Percentiles rank a stretch among this genome's conserved stretches.
Evolutionary conservation across 1,139 yeast species (phyloP).

Genomic region (Geotrichum europaeum): DNA sequence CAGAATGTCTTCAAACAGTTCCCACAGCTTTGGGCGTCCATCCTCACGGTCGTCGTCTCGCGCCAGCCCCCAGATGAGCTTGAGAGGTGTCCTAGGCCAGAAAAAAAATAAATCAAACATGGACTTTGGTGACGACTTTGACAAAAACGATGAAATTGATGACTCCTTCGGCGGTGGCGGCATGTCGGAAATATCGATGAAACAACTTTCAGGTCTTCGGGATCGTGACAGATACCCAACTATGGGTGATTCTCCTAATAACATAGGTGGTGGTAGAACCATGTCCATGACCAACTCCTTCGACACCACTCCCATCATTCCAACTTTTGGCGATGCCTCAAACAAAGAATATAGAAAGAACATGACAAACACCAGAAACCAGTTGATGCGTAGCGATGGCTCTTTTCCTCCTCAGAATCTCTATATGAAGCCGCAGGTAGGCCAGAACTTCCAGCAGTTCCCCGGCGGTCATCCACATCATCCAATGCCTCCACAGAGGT

Average conservation of each 20-base stretch:
- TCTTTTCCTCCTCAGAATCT: background rate
- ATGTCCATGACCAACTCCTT: constrained; percentile 31
- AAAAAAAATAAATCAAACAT: background rate
- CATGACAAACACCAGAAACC: constrained; percentile 29
- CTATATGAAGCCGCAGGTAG: background rate
- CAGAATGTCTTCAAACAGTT: background rate
- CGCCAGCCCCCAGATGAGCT: background rate
- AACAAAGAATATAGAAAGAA: constrained; percentile 32
- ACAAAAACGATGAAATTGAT: background rate
- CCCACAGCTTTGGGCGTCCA: background rate
- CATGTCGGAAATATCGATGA: background rate
- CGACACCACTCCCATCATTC: constrained; percentile 37
- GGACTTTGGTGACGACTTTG: constrained; percentile 4
- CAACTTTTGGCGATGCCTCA: constrained; percentile 27
- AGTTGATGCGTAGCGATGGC: background rate
- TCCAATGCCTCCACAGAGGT: background rate
- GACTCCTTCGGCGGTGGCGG: background rate
- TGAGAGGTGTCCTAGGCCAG: background rate
- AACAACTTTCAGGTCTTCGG: constrained; percentile 17
- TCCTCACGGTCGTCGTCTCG: constrained; percentile 1
- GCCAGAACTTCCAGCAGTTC: background rate
- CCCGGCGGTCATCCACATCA: background rate
- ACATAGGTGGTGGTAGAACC: constrained; percentile 25
- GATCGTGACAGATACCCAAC: constrained; percentile 36
- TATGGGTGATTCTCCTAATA: constrained; percentile 11